phyloP scores from a whole-genome alignment of 2,329 filamentous ascomycete species.

The Penicillium sp. region DNA sequence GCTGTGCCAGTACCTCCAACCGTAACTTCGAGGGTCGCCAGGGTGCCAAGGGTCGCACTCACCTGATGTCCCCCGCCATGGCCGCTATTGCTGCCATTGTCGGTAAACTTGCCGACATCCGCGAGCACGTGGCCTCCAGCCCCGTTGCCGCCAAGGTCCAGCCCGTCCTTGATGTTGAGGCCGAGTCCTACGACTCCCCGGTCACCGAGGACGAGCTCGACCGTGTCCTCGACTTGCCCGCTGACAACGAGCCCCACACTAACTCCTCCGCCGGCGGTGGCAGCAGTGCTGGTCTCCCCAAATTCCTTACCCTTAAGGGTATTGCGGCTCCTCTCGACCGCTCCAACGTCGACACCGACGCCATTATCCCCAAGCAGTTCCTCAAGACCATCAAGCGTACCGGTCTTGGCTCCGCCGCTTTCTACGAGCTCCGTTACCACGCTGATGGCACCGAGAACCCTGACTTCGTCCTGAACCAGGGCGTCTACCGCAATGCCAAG shows the following conservation, averaged over 20 bases:
- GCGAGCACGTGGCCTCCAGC: slow-evolving; percentile 64
- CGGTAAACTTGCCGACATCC: slow-evolving; percentile 88
- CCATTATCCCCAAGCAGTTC: slow-evolving; percentile 99
- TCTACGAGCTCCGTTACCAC: slow-evolving; percentile 79
- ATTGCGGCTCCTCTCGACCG: slow-evolving; percentile 84
- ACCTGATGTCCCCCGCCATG: slow-evolving; percentile 97
- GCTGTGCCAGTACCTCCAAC: slow-evolving; percentile 93
- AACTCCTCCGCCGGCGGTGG: slow-evolving; percentile 53
- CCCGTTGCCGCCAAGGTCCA: slow-evolving; percentile 51
- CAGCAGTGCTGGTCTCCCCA: slow-evolving; percentile 67
- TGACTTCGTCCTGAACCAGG: slow-evolving; percentile 85
- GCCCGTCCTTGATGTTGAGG: slow-evolving; percentile 60
- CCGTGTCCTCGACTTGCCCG: slow-evolving; percentile 60
- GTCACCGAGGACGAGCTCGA: slow-evolving; percentile 64
- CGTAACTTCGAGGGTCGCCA: slow-evolving; percentile 97
- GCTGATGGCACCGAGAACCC: slow-evolving; percentile 73
- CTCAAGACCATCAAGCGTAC: slow-evolving; percentile 99
- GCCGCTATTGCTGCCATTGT: slow-evolving; percentile 86
- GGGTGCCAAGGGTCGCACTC: slow-evolving; percentile 85
- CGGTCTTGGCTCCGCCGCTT: slow-evolving; percentile 83
- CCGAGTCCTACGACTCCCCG: slow-evolving; percentile 56
- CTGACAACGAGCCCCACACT: slow-evolving; percentile 64
- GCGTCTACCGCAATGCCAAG: slow-evolving; percentile 79
- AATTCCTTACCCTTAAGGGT: slow-evolving; percentile 81
- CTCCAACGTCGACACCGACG: slow-evolving; percentile 95